Evolutionary conservation across 2,329 filamentous ascomycete genomes (phyloP).

Genomic region (Aspergillus thermomutatus): DNA sequence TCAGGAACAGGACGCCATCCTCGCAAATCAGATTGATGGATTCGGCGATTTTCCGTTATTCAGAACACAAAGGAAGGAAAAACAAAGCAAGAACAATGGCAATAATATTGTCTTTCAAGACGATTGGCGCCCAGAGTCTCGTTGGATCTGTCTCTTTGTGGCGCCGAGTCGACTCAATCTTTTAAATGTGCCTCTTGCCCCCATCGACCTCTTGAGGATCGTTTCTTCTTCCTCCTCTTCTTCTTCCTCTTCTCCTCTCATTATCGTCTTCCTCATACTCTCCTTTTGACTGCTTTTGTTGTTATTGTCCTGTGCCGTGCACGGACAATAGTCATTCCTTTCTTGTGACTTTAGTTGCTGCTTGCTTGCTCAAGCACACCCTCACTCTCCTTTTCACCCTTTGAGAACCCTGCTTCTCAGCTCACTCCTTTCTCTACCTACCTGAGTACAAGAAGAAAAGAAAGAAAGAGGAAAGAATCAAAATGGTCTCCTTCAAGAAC

Average conservation of each 20-base stretch:
- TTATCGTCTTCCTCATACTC: constrained; percentile 5
- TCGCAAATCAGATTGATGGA: not conserved
- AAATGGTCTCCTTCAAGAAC: constrained; percentile 39
- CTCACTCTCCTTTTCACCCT: not conserved
- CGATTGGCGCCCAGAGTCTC: not conserved
- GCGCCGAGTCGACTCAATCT: not conserved
- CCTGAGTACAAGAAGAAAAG: constrained; percentile 19
- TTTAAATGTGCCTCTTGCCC: not conserved
- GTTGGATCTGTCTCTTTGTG: not conserved
- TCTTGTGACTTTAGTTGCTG: not conserved
- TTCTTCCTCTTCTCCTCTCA: not conserved
- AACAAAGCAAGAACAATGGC: not conserved
- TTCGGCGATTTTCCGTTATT: not conserved
- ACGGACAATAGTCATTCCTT: constrained; percentile 30
- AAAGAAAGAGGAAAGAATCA: constrained; percentile 11
- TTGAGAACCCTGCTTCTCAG: constrained; percentile 21
- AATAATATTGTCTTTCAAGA: not conserved
- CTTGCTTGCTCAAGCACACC: constrained; percentile 1
- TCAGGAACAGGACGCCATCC: not conserved
- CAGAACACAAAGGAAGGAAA: too few relatives aligned
- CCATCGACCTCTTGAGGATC: not conserved
- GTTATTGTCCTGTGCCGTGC: constrained; percentile 30
- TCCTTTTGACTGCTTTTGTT: constrained; percentile 8
- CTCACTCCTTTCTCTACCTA: constrained; percentile 10
- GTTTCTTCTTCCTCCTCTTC: not conserved